Evolutionary conservation across 345 rosid species (phyloP).

Genomic region (Salix purpurea): DNA sequence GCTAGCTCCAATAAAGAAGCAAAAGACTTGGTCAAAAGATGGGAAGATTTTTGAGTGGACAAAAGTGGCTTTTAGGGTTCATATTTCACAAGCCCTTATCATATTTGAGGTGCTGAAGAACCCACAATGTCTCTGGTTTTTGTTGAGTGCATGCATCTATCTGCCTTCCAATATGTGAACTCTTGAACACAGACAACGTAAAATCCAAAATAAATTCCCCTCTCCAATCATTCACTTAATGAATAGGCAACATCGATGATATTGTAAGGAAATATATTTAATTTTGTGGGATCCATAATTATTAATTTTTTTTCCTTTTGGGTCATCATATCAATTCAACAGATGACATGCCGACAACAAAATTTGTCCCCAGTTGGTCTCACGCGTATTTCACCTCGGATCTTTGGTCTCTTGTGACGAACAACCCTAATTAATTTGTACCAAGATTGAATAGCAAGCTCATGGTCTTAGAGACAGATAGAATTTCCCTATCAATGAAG

Average conservation of each 20-base stretch:
- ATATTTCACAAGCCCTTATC: conserved; percentile 5
- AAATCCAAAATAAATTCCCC: neutral
- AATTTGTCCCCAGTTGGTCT: conserved; percentile 6
- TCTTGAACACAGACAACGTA: neutral
- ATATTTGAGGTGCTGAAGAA: conserved; percentile 31
- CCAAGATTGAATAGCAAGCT: conserved; percentile 6
- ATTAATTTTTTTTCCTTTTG: neutral
- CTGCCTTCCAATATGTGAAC: neutral
- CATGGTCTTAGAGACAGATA: conserved; percentile 19
- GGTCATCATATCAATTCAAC: conserved; percentile 10
- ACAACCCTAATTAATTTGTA: too few species aligned
- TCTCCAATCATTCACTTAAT: conserved; percentile 49
- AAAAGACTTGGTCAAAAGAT: conserved; percentile 35
- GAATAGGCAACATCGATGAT: conserved; percentile 50
- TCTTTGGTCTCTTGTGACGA: too few species aligned
- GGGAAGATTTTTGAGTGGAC: conserved; percentile 6
- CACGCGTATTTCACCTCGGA: neutral
- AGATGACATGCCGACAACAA: neutral
- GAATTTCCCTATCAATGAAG: conserved; percentile 11
- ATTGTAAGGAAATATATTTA: conserved; percentile 23
- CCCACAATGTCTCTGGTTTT: conserved; percentile 45
- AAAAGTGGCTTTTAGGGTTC: conserved; percentile 25
- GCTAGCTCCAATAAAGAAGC: conserved; percentile 29
- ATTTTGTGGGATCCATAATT: conserved; percentile 23
- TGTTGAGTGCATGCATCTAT: conserved; percentile 56